Evolutionary conservation across 305 asterid species (phyloP), one percentile per base, ranked within the genome.

Genomic region (Fraxinus baroniana): DNA sequence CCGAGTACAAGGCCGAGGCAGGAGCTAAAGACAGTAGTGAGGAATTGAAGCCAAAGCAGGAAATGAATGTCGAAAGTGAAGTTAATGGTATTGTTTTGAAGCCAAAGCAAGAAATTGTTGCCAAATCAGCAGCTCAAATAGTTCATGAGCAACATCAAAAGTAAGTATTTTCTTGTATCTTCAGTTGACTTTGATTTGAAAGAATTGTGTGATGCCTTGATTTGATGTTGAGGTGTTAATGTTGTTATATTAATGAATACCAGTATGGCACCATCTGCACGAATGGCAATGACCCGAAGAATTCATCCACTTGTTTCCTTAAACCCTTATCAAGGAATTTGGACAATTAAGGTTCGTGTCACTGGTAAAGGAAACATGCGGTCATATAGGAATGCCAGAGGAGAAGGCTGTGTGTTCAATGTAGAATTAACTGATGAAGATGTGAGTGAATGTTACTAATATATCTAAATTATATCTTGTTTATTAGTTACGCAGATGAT

Each of bases 381-480:
- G 2, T 35, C 88, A 28, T 95, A 92, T 89, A 92, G 75, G 86
- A 95, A 95, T 90, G 93, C 94, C 68, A 87, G 93, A 83, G 99
- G 99, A 32, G 97, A 94, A 84, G 99, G 99, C 10, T 91, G 97
- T 80, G 97, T 95, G 28, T 95, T 95, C 90, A 95, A 94, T 83
- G 95, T 95, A 18, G 99, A 95, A 86, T 85, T 95, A 81, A 93
- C 97, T 0, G 99, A 95, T 86, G 97, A 94, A 84, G 97, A 95
- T 87, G 99, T 95, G 83, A 87, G 99, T 64, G 36, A 30, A 64
- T 0, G 20, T 17, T 78, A 12, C 7, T 1, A 2, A 15, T 68
- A 15, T 24, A 77, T 0, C 81, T 18, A 9, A 10, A 2, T 52
- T n/a, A 49, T 7, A 18, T 6, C 12, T 12, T 0, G 44, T 70